phyloP scores from a whole-genome alignment of 2,329 filamentous ascomycete genomes.

The Exophiala aquamarina region DNA sequence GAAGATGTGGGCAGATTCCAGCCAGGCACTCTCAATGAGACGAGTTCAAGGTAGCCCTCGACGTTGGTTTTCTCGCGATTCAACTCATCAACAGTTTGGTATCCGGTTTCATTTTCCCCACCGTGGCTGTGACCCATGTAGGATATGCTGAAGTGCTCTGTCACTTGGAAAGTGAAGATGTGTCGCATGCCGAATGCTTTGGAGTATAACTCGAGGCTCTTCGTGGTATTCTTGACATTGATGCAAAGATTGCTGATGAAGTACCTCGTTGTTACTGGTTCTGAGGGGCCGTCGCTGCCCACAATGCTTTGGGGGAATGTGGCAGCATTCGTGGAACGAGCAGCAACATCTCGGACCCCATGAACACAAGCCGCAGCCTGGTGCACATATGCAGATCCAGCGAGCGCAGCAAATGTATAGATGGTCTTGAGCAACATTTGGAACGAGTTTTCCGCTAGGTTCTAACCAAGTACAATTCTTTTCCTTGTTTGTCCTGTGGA shows the following conservation, averaged over 20 bases:
- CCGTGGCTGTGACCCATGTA: conserved; percentile 7
- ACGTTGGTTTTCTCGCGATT: not conserved
- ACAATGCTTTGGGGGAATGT: too few relatives aligned
- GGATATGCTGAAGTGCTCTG: conserved; percentile 2
- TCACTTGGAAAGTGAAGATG: conserved; percentile 2
- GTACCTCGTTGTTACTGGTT: not conserved
- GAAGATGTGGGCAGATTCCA: not conserved
- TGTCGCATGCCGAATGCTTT: conserved; percentile 5
- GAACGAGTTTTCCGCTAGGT: too few relatives aligned
- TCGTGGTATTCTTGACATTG: not conserved
- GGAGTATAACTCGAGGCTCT: conserved; percentile 1
- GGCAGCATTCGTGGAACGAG: too few relatives aligned
- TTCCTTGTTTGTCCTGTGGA: too few relatives aligned
- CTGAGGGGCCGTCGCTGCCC: not conserved
- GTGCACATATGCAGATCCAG: too few relatives aligned
- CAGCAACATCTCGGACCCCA: too few relatives aligned
- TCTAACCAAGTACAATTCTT: too few relatives aligned
- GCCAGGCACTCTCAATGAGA: not conserved
- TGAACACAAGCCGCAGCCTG: too few relatives aligned
- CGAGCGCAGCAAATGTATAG: too few relatives aligned
- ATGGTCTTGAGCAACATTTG: too few relatives aligned
- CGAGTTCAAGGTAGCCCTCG: not conserved
- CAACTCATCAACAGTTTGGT: not conserved
- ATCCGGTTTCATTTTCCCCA: conserved; percentile 3
- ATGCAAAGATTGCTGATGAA: conserved; percentile 5